Base-by-base conservation (phyloP, 1,284 basidiomycete genomes). In the Athelia sp. region DNA sequence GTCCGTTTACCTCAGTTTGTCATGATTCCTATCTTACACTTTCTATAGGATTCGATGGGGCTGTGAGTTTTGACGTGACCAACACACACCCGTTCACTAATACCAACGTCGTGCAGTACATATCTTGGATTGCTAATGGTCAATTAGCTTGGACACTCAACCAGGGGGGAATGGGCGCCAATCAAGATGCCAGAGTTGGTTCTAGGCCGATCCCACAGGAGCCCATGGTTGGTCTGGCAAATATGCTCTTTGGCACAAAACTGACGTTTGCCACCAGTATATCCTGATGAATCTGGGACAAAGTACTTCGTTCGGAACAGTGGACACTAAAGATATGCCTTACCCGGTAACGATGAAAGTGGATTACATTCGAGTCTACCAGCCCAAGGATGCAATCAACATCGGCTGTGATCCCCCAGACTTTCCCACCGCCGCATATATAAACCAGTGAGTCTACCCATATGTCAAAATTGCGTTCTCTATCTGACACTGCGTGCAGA, bases 351-450 rank as follows among this genome's bases (percentile, higher is more conserved):
- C 70, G 9, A 86, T 94, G 86, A 69, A 71, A 22, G 70, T 96
- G 48, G 92, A 97, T 61, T 96, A 84, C 67, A 79, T 95, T 42
- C 79, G 93, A 8, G 84, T 95, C 2, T 93, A 93, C 62, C 90
- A 91, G 59, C 76, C 80, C 14, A 74, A 78, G 52, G 66, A 79
- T 48, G 62, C 75, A 8, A 78, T 84, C 49, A 90, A 89, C 62
- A 74, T 92, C 32, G 90, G 92, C 2, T 96, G 93, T 61, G 87
- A 93, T 60, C 93, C 93, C 1, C 63, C 70, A 19, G 78, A 81
- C 47, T 87, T 83, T 65, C 93, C 93, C 0, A 96, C 93, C 0
- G 65, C 73, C 45, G 71, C 75, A 18, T 92, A 92, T 60, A 92
- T 92, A 58, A 70, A 85, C 24, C 64, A 79, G 84, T 86, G 55